These are phyloP conservation scores for Metschnikowia koreensis DNA, from an alignment of 805 yeast species.

Conservation along the genomic window DNA sequence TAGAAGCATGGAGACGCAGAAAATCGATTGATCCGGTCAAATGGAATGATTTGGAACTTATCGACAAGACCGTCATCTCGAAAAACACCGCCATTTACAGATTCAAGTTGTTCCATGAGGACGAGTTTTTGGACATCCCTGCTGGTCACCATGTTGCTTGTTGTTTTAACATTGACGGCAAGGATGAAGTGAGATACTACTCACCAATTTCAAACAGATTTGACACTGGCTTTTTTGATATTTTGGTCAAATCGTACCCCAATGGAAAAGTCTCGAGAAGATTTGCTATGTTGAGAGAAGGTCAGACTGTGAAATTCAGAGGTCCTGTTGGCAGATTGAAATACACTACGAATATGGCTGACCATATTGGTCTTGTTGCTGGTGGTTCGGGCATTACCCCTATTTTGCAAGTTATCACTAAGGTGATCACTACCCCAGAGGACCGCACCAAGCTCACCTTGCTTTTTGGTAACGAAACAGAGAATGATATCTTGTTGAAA, in stretches of 20 bases:
- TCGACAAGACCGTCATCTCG: slow-evolving; percentile 71
- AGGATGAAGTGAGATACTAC: slow-evolving; percentile 62
- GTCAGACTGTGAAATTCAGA: slow-evolving; percentile 65
- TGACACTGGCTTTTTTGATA: slow-evolving; percentile 73
- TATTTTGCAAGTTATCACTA: slow-evolving; percentile 73
- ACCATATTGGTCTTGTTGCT: slow-evolving; percentile 66
- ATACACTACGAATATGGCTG: slow-evolving; percentile 56
- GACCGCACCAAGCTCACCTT: slow-evolving; percentile 61
- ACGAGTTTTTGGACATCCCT: slow-evolving; percentile 63
- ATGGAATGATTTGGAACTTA: slow-evolving; percentile 66
- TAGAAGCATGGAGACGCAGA: slow-evolving; percentile 42
- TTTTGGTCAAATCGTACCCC: slow-evolving; percentile 71
- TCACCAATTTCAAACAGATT: slow-evolving; percentile 72
- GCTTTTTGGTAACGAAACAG: slow-evolving; percentile 72
- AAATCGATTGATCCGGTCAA: slow-evolving; percentile 47
- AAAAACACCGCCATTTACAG: slow-evolving; percentile 73
- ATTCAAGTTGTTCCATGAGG: slow-evolving; percentile 59
- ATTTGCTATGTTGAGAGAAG: slow-evolving; percentile 63
- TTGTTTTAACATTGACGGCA: slow-evolving; percentile 46
- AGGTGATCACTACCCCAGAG: slow-evolving; percentile 64
- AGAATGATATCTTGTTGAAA: slow-evolving; percentile 70
- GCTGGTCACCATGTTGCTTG: slow-evolving; percentile 76
- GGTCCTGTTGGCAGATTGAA: slow-evolving; percentile 79
- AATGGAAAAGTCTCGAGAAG: slow-evolving; percentile 67
- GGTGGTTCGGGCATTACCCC: slow-evolving; percentile 94